Evolutionary conservation across 495 filamentous ascomycete genomes (phyloP).

Genomic region (Chlorociboria aeruginascens): DNA sequence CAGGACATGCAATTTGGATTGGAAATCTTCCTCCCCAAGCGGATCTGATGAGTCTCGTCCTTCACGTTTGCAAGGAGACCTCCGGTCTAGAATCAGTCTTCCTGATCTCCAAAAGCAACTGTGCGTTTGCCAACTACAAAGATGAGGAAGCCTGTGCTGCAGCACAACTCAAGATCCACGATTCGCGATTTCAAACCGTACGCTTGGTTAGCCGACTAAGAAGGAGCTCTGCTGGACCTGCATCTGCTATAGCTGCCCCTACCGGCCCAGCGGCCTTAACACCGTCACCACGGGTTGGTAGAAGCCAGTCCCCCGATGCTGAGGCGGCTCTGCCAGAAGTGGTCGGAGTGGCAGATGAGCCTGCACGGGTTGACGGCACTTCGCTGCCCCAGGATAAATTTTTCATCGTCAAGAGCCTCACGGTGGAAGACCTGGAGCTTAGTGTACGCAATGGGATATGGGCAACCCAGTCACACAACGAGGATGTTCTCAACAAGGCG

Average conservation of each 20-base stretch:
- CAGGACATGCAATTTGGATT: slow-evolving; percentile 90
- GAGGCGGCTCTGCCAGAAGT: slow-evolving; percentile 17
- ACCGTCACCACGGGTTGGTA: slow-evolving; percentile 13
- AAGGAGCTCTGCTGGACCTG: slow-evolving; percentile 43
- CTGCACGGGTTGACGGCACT: slow-evolving; percentile 3
- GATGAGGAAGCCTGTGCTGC: slow-evolving; percentile 64
- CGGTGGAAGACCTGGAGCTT: slow-evolving; percentile 86
- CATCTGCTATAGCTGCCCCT: slow-evolving; percentile 38
- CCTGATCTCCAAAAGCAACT: slow-evolving; percentile 94
- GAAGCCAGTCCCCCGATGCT: slow-evolving; percentile 10
- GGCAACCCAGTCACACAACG: slow-evolving; percentile 94
- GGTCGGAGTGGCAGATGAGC: slow-evolving; percentile 6
- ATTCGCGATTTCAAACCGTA: slow-evolving; percentile 79
- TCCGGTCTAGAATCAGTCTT: slow-evolving; percentile 81
- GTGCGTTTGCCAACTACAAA: slow-evolving; percentile 93
- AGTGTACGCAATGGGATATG: slow-evolving; percentile 80
- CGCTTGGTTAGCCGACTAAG: slow-evolving; percentile 85
- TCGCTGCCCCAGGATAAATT: slow-evolving; percentile 50
- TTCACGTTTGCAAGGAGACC: slow-evolving; percentile 77
- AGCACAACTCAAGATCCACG: slow-evolving; percentile 78
- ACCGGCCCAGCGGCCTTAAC: slow-evolving; percentile 37
- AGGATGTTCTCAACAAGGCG: slow-evolving; percentile 68
- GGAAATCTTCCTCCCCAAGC: slow-evolving; percentile 84
- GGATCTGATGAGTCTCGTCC: slow-evolving; percentile 67
- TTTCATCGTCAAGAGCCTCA: slow-evolving; percentile 91